A percentile compares a stretch with the other conserved stretches of the same genome.
Evolutionary conservation across 2,329 filamentous ascomycete species (phyloP).

Genomic region (Phaeoacremonium minimum): DNA sequence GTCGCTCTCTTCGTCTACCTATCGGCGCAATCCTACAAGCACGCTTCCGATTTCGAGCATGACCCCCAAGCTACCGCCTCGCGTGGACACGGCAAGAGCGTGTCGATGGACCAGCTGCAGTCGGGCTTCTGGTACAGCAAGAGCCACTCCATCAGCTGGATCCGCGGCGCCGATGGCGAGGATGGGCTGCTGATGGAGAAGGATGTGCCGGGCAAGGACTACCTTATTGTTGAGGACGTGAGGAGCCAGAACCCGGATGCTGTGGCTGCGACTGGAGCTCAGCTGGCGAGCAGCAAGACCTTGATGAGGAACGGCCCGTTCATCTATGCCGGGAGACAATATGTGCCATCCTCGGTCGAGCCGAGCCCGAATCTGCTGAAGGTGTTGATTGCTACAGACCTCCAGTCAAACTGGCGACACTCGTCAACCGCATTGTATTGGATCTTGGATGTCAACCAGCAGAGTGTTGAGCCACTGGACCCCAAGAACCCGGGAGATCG

Average conservation of each 20-base stretch:
- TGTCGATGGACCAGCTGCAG: slow-evolving; percentile 70
- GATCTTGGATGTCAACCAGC: slow-evolving; percentile 83
- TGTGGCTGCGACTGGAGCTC: slow-evolving; percentile 28
- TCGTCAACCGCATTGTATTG: slow-evolving; percentile 85
- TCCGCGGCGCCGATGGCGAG: slow-evolving; percentile 67
- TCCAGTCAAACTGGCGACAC: slow-evolving; percentile 79
- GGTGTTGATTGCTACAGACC: slow-evolving; percentile 74
- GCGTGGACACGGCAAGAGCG: slow-evolving; percentile 63
- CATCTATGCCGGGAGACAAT: slow-evolving; percentile 46
- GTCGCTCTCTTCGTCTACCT: slow-evolving; percentile 65
- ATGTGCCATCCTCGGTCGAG: slow-evolving; percentile 59
- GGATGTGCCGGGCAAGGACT: slow-evolving; percentile 61
- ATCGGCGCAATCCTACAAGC: slow-evolving; percentile 59
- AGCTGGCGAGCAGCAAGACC: slow-evolving; percentile 51
- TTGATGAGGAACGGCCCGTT: slow-evolving; percentile 72
- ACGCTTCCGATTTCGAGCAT: slow-evolving; percentile 58
- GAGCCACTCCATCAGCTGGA: slow-evolving; percentile 69
- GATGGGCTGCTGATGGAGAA: slow-evolving; percentile 83
- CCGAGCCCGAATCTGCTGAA: slow-evolving; percentile 83
- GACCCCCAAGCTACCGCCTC: slow-evolving; percentile 60
- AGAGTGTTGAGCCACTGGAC: slow-evolving; percentile 73
- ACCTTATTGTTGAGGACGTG: slow-evolving; percentile 83
- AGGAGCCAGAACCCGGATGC: slow-evolving; percentile 33
- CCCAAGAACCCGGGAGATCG: slow-evolving; percentile 58
- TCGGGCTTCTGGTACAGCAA: slow-evolving; percentile 60